Conservation (phyloP, 306 rosid genomes). For the Cicer chorassanicum region DNA sequence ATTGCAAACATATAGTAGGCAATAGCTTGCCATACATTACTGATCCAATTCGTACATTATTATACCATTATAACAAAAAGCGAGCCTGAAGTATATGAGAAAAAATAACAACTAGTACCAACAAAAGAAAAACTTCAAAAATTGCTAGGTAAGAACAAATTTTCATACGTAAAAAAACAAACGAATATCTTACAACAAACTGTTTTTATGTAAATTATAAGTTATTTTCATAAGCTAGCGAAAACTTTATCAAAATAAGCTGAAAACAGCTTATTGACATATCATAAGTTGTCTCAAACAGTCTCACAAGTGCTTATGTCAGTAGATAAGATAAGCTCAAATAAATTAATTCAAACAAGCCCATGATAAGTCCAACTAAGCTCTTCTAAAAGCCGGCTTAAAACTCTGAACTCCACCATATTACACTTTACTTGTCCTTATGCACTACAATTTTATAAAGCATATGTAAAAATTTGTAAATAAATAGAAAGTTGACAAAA, state of each 20-base stretch:
- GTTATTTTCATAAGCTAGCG: background rate
- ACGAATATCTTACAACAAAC: background rate
- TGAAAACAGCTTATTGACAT: too few species aligned
- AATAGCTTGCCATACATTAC: background rate
- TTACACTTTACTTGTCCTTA: background rate
- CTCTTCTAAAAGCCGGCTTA: background rate
- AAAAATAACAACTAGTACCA: background rate
- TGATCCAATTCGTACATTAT: background rate
- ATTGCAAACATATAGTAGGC: background rate
- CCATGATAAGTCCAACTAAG: background rate
- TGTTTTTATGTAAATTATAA: background rate
- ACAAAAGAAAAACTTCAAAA: background rate
- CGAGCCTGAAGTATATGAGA: background rate
- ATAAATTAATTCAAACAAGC: too few species aligned
- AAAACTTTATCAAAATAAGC: too few species aligned
- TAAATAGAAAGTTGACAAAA: background rate
- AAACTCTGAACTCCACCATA: conserved; percentile 1
- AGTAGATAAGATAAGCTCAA: background rate
- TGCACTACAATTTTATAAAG: background rate
- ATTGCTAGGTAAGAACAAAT: background rate
- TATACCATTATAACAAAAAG: background rate
- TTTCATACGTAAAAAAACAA: background rate
- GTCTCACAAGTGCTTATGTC: background rate
- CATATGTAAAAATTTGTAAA: background rate
- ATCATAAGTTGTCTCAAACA: too few species aligned